Base-by-base conservation (phyloP, 768 basidiomycete genomes). In the Strobilomyces confusus region DNA sequence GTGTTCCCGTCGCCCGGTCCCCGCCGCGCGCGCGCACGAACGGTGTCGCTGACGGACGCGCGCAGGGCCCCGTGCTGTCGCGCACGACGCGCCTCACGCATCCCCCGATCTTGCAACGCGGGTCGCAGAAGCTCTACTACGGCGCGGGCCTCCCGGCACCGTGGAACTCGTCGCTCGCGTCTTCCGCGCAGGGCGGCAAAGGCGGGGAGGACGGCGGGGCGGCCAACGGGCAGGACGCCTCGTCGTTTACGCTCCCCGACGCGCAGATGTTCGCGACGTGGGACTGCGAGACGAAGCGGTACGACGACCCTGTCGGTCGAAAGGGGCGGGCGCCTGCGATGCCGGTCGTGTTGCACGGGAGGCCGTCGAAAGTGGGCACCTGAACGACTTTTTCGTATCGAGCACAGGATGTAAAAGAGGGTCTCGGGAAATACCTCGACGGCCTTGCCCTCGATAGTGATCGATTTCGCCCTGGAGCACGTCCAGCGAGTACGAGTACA, bases 41-140 rank as follows among this genome's bases (percentile, higher is more conserved):
- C 7, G 9, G 7, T 14, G 22, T n/a, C 33, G 14, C 49, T 64
- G 48, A 45, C 12, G 0, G 19, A 29, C 33, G n/a, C 41, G 19
- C n/a, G 55, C 62, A 86, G 81, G 75, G 80, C 17, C 61, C 81
- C 13, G 78, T 88, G 34, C 65, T 80, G 43, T 68, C 76, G 11
- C 80, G 89, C 19, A 81, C 83, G 12, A 82, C 78, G 9, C 80
- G 83, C 5, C 74, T 92, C 15, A 68, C 74, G 0, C 86, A 89
- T 60, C 89, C 89, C 4, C 79, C 83, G 0, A 14, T n/a, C 23
- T 14, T 43, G 14, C 41, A 43, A 43, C 22, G 41, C 5, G 41
- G 41, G 11, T 43, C 41, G 23, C 41, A 43, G 41, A 43, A 43
- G 11, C 15, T 43, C 5, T 17, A 43, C 13, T 43, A 43, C 14